phyloP scores from a whole-genome alignment of 352 stramenopile species.

The Phytophthora litchii region DNA sequence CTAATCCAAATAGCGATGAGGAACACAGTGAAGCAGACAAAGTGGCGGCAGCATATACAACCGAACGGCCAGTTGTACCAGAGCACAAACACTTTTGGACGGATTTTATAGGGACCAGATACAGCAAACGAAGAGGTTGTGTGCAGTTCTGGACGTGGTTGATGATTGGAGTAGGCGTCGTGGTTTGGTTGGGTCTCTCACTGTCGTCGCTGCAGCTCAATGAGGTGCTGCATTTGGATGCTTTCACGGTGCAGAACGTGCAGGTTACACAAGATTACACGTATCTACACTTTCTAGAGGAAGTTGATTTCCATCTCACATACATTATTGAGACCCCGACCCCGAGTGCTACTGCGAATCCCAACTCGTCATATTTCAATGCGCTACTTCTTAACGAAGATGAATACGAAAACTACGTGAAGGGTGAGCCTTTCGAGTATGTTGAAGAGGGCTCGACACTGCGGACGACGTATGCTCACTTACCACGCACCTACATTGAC shows the following conservation, averaged over 20 bases:
- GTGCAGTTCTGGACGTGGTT: slow-evolving; percentile 41
- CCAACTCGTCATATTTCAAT: slow-evolving; percentile 50
- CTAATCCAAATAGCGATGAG: slow-evolving; percentile 66
- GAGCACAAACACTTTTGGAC: slow-evolving; percentile 54
- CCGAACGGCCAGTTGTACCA: slow-evolving; percentile 28
- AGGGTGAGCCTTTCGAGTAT: slow-evolving; percentile 53
- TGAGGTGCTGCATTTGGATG: slow-evolving; percentile 70
- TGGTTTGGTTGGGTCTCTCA: slow-evolving; percentile 33
- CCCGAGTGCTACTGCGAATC: slow-evolving; percentile 13
- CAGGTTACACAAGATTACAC: slow-evolving; percentile 56
- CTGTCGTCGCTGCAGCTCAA: slow-evolving; percentile 46
- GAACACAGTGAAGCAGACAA: slow-evolving; percentile 26
- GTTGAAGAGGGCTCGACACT: slow-evolving; percentile 47
- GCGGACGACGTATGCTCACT: slow-evolving; percentile 51
- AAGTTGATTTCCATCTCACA: slow-evolving; percentile 58
- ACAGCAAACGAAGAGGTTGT: slow-evolving; percentile 34
- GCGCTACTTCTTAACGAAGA: slow-evolving; percentile 59
- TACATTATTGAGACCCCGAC: slow-evolving; percentile 50
- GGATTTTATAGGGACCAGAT: slow-evolving; percentile 46
- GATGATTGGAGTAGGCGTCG: slow-evolving; percentile 38
- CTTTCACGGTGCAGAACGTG: slow-evolving; percentile 57
- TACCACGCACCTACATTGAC: slow-evolving; percentile 54
- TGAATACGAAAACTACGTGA: slow-evolving; percentile 60
- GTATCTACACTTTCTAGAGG: slow-evolving; percentile 59
- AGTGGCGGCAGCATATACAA: slow-evolving; percentile 28